phyloP scores from a whole-genome alignment of 352 stramenopile genomes.

The Peronospora tabacina region DNA sequence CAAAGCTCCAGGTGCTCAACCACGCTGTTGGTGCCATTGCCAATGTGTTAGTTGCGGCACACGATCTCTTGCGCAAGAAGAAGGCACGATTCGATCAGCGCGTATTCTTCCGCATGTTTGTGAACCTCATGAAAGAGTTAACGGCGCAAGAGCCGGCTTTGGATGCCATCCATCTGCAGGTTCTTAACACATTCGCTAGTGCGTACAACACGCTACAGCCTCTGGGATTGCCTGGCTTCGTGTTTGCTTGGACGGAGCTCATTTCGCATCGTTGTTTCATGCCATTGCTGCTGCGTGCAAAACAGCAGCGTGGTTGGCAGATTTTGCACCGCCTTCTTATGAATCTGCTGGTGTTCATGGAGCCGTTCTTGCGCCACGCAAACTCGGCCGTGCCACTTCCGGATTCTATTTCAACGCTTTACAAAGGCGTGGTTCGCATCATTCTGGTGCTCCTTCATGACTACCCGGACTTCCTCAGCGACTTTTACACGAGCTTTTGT shows the following conservation, averaged over 20 bases:
- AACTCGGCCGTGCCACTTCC: constrained; percentile 73
- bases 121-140: constrained; percentile 96
- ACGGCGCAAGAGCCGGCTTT: constrained; percentile 91
- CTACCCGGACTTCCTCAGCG: constrained; percentile 96
- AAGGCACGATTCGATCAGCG: constrained; percentile 92
- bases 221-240: constrained; percentile 92
- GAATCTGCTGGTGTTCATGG: constrained; percentile 97
- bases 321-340: constrained; percentile 96
- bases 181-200: constrained; percentile 95
- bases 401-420: constrained; percentile 91
- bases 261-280: constrained; percentile 98
- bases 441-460: constrained; percentile 98
- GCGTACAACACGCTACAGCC: constrained; percentile 96
- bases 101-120: constrained; percentile 97
- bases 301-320: constrained; percentile 94
- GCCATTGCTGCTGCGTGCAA: constrained; percentile 91
- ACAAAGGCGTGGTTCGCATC: constrained; percentile 97
- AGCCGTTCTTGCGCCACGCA: constrained; percentile 90
- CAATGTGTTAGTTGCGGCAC: constrained; percentile 88
- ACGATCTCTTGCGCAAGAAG: constrained; percentile 78
- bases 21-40: constrained; percentile 92
- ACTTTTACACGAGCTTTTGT: constrained; percentile 98
- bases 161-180: constrained; percentile 90
- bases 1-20: constrained; percentile 89
- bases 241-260: constrained; percentile 98